Evolutionary conservation across 345 rosid genomes (phyloP).

Genomic region (Salix brachista): DNA sequence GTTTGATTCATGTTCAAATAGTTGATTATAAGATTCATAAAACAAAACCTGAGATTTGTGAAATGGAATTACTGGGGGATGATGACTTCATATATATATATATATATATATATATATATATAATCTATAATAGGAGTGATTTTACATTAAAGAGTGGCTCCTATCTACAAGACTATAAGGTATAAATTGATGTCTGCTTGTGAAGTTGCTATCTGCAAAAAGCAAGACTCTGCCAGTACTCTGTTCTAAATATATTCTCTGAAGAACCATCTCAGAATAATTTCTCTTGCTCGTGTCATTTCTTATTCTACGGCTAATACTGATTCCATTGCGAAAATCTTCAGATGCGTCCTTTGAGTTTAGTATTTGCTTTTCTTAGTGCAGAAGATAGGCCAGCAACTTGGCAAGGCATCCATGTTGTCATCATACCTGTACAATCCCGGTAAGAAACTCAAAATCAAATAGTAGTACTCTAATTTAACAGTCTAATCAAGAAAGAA

Average conservation of each 20-base stretch:
- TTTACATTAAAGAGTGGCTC: neutral
- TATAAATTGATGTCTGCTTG: neutral
- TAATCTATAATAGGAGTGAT: neutral
- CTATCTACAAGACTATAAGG: neutral
- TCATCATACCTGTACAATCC: slow-evolving; percentile 4
- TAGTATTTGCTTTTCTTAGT: slow-evolving; percentile 14
- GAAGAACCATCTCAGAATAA: neutral
- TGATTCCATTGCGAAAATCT: neutral
- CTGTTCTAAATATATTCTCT: neutral
- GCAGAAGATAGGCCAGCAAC: slow-evolving; percentile 37
- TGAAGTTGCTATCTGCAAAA: neutral
- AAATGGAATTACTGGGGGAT: too few relatives aligned
- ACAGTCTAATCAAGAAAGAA: neutral
- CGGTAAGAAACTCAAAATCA: neutral
- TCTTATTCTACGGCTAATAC: neutral
- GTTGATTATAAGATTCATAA: too few relatives aligned
- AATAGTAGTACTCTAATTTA: neutral
- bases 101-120: too few relatives aligned
- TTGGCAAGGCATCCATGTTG: slow-evolving; percentile 5
- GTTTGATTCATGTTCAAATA: too few relatives aligned
- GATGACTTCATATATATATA: too few relatives aligned
- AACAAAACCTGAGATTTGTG: too few relatives aligned
- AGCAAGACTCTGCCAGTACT: neutral
- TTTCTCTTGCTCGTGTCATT: neutral
- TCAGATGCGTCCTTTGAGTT: slow-evolving; percentile 14